Percentiles rank a stretch among this genome's conserved stretches.
Evolutionary conservation across 352 stramenopile genomes (phyloP).

Genomic region (Pythium diclinum): DNA sequence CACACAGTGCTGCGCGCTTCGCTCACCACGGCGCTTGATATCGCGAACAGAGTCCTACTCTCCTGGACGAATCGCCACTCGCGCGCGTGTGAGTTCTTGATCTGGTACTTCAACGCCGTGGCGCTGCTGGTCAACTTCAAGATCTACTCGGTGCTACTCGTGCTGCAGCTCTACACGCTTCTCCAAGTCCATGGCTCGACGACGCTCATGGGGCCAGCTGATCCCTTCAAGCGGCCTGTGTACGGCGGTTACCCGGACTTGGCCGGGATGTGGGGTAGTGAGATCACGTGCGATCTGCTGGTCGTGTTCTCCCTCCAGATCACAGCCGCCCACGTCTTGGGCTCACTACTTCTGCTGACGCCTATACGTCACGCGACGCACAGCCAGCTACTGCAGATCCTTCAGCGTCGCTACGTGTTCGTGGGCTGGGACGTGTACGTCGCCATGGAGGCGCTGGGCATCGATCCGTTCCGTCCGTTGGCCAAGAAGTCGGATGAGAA

Average conservation of each 20-base stretch:
- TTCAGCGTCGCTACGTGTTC: slow-evolving; percentile 32
- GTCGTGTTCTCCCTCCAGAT: slow-evolving; percentile 19
- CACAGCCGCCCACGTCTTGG: slow-evolving; percentile 8
- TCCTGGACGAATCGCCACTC: background rate
- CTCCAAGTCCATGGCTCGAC: slow-evolving; percentile 21
- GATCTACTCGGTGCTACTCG: slow-evolving; percentile 31
- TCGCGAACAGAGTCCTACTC: background rate
- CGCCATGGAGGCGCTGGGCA: slow-evolving; percentile 31
- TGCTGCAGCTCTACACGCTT: slow-evolving; percentile 21
- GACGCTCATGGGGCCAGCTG: slow-evolving; percentile 24
- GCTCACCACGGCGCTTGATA: background rate
- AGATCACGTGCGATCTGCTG: slow-evolving; percentile 29
- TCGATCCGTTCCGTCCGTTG: slow-evolving; percentile 32
- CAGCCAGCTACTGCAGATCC: slow-evolving; percentile 25
- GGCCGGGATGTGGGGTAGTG: slow-evolving; percentile 30
- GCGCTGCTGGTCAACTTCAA: slow-evolving; percentile 34
- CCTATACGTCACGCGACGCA: slow-evolving; percentile 17
- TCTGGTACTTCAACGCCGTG: slow-evolving; percentile 28
- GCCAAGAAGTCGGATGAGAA: slow-evolving; percentile 7
- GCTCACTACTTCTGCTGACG: slow-evolving; percentile 17
- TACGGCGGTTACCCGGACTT: slow-evolving; percentile 28
- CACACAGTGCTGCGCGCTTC: slow-evolving; percentile 7
- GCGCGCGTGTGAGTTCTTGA: background rate
- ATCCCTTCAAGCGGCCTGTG: slow-evolving; percentile 12
- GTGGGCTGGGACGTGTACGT: slow-evolving; percentile 43